Percentiles rank a stretch among this genome's conserved stretches.
These are phyloP conservation scores for Dactylonectria estremocensis DNA, from an alignment of 2,329 filamentous ascomycete genomes.

Conservation along the genomic window DNA sequence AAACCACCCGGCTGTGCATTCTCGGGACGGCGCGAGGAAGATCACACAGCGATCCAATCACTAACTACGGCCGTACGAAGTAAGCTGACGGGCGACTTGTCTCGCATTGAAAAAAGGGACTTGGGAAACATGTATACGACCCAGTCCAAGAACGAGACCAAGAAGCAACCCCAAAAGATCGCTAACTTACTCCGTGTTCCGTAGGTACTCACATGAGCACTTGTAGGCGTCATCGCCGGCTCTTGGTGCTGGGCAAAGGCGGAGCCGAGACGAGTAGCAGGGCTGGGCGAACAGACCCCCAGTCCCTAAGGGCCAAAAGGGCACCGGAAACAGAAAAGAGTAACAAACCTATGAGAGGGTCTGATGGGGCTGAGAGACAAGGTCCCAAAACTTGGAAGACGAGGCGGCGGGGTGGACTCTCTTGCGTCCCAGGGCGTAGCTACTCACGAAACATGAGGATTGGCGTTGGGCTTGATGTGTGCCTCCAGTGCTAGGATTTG, in stretches of 20 bases:
- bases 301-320: no score
- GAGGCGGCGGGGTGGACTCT: background rate
- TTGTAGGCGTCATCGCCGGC: slow-evolving; percentile 17
- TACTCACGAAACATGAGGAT: background rate
- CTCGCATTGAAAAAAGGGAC: slow-evolving; percentile 17
- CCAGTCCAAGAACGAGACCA: slow-evolving; percentile 1
- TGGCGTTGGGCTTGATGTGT: slow-evolving; percentile 27
- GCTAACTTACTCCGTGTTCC: background rate
- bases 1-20: slow-evolving; percentile 10
- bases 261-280: slow-evolving; percentile 11
- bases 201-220: background rate
- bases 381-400: slow-evolving; percentile 30
- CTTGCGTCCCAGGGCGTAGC: slow-evolving; percentile 1
- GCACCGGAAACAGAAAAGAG: background rate
- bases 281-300: slow-evolving; percentile 1
- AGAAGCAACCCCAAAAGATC: background rate
- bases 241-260: slow-evolving; percentile 14
- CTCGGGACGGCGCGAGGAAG: background rate
- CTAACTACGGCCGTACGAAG: slow-evolving; percentile 6
- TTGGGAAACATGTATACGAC: background rate
- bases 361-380: slow-evolving; percentile 6
- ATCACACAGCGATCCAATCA: background rate
- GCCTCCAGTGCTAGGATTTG: no score
- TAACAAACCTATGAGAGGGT: slow-evolving; percentile 15
- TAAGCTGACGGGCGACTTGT: slow-evolving; percentile 10